A percentile compares a stretch with the other conserved stretches of the same genome.
These are phyloP conservation scores for Ogataea methanolica DNA, from an alignment of 805 yeast species.

Conservation along the genomic window DNA sequence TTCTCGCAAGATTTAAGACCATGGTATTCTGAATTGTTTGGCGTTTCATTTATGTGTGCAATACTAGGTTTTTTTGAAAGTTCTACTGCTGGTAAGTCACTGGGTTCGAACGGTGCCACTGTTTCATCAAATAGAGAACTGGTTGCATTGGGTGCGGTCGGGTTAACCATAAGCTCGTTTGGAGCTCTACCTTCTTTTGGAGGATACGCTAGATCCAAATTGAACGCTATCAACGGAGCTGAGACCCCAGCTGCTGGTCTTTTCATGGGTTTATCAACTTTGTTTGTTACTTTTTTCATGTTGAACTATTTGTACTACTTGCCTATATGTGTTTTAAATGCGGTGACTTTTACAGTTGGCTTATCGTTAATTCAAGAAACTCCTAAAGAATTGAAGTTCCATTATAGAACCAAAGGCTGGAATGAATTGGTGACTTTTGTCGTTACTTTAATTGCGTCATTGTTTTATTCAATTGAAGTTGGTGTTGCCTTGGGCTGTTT, in stretches of 20 bases:
- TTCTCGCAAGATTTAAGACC: constrained; percentile 41
- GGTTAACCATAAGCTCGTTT: constrained; percentile 51
- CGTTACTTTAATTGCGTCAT: constrained; percentile 59
- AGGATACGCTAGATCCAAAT: constrained; percentile 90
- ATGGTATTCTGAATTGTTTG: constrained; percentile 50
- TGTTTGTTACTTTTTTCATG: constrained; percentile 57
- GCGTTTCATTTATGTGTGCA: constrained; percentile 74
- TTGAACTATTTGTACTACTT: constrained; percentile 63
- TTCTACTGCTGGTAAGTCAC: constrained; percentile 84
- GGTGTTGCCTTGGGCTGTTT: constrained; percentile 87
- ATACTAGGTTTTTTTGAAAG: constrained; percentile 89
- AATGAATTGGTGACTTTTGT: constrained; percentile 67
- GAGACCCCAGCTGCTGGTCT: constrained; percentile 80
- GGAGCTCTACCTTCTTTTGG: constrained; percentile 90
- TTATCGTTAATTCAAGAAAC: constrained; percentile 75
- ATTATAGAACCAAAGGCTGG: constrained; percentile 67
- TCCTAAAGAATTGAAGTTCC: constrained; percentile 73
- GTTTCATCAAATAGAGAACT: constrained; percentile 86
- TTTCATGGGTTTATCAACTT: constrained; percentile 71
- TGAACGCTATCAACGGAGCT: constrained; percentile 85
- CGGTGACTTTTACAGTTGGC: constrained; percentile 77
- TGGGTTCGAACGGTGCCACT: constrained; percentile 69
- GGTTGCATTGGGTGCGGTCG: constrained; percentile 81
- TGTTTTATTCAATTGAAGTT: constrained; percentile 76
- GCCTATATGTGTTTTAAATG: constrained; percentile 77